These are phyloP conservation scores for Aspergillus taichungensis DNA, from an alignment of 495 filamentous ascomycete genomes.

Conservation along the genomic window DNA sequence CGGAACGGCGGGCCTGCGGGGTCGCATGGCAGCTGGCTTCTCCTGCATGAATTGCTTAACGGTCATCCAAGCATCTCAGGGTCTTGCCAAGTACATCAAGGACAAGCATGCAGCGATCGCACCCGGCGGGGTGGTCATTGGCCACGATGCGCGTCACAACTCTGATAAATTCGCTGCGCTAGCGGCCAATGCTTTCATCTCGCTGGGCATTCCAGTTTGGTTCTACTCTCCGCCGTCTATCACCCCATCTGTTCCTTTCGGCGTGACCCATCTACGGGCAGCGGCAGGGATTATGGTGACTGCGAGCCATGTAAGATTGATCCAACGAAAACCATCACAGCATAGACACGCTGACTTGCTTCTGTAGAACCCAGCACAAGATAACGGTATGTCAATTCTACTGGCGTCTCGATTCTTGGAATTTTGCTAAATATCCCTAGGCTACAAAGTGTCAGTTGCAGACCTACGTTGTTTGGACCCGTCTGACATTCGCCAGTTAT, in stretches of 20 bases:
- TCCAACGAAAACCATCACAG: background rate
- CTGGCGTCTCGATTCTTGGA: background rate
- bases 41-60: slow-evolving; percentile 61
- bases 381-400: slow-evolving; percentile 43
- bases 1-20: slow-evolving; percentile 62
- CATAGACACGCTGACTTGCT: slow-evolving; percentile 8
- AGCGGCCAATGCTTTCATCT: slow-evolving; percentile 55
- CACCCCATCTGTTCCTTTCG: slow-evolving; percentile 65
- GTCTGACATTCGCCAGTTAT: slow-evolving; percentile 33
- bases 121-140: slow-evolving; percentile 50
- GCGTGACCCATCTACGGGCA: slow-evolving; percentile 45
- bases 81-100: slow-evolving; percentile 54
- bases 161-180: slow-evolving; percentile 56
- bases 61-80: slow-evolving; percentile 66
- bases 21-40: slow-evolving; percentile 63
- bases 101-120: slow-evolving; percentile 28
- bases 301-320: slow-evolving; percentile 47
- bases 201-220: slow-evolving; percentile 52
- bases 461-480: background rate
- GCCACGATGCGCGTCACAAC: slow-evolving; percentile 60
- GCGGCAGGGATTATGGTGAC: slow-evolving; percentile 66
- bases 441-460: slow-evolving; percentile 54
- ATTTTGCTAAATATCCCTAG: slow-evolving; percentile 17
- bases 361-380: slow-evolving; percentile 51
- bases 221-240: slow-evolving; percentile 49